phyloP scores from a whole-genome alignment of 2,329 filamentous ascomycete species.

The Trichoderma asperellum region DNA sequence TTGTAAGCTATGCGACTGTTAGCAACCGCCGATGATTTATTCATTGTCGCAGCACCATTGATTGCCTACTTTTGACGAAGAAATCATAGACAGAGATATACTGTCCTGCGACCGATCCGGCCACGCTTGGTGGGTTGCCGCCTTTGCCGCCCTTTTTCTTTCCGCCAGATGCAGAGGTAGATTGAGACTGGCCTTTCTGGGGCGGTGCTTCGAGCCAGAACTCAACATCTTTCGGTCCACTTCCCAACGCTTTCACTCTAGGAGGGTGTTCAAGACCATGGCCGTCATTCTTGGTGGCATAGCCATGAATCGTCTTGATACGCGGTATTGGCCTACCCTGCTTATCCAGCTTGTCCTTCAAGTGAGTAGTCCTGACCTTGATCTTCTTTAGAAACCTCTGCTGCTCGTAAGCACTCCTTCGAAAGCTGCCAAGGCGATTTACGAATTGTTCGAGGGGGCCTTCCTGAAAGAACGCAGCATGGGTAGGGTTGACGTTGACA shows the following conservation, averaged over 20 bases:
- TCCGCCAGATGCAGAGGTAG: conserved; percentile 17
- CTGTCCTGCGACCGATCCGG: conserved; percentile 38
- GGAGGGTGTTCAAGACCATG: conserved; percentile 36
- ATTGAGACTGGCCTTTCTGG: conserved; percentile 28
- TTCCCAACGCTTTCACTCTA: conserved; percentile 41
- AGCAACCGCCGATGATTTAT: background rate
- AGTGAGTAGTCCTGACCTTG: conserved; percentile 46
- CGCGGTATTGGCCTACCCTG: conserved; percentile 41
- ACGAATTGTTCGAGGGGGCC: conserved; percentile 35
- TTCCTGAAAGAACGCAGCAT: conserved; percentile 41
- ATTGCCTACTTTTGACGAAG: conserved; percentile 48
- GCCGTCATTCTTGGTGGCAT: conserved; percentile 45
- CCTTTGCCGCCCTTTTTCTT: conserved; percentile 28
- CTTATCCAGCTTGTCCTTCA: conserved; percentile 41
- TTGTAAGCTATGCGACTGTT: conserved; percentile 39
- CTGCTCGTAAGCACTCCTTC: conserved; percentile 31
- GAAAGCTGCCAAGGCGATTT: background rate
- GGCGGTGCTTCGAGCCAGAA: conserved; percentile 52
- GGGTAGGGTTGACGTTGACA: conserved; percentile 40
- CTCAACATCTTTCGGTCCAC: conserved; percentile 55
- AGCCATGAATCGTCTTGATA: conserved; percentile 44
- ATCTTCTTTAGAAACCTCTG: conserved; percentile 46
- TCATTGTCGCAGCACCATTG: conserved; percentile 1
- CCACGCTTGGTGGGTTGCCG: conserved; percentile 33
- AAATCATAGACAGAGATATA: conserved; percentile 59